These are phyloP conservation scores for Hawksworthiomyces lignivorus DNA, from an alignment of 2,329 filamentous ascomycete species.

Conservation along the genomic window DNA sequence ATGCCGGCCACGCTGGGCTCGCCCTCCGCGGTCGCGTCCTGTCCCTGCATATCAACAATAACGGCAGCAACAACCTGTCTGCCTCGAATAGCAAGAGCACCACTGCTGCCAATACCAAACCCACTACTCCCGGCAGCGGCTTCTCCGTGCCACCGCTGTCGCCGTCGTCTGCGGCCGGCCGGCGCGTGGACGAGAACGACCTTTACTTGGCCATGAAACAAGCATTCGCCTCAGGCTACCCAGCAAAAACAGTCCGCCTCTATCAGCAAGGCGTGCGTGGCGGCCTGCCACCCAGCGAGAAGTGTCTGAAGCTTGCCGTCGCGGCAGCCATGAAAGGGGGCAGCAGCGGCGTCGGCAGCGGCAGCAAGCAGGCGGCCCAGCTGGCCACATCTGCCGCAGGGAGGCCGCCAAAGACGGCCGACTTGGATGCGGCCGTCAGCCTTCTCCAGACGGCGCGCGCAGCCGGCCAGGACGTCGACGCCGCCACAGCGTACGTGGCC, in stretches of 20 bases:
- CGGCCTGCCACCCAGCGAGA: conserved; percentile 29
- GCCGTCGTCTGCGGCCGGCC: conserved; percentile 18
- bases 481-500: conserved; percentile 32
- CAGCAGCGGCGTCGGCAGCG: conserved; percentile 11
- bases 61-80: too few relatives aligned
- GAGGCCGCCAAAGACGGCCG: background rate
- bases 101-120: too few relatives aligned
- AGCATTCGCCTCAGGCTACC: conserved; percentile 25
- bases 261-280: conserved; percentile 29
- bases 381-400: too few relatives aligned
- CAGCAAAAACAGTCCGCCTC: conserved; percentile 26
- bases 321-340: conserved; percentile 30
- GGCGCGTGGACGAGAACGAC: conserved; percentile 22
- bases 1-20: conserved; percentile 9
- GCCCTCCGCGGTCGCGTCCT: conserved; percentile 17
- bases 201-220: conserved; percentile 34
- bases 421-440: conserved; percentile 24
- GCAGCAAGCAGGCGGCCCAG: too few relatives aligned
- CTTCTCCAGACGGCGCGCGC: conserved; percentile 33
- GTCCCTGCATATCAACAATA: conserved; percentile 19
- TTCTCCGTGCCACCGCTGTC: background rate
- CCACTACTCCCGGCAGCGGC: too few relatives aligned
- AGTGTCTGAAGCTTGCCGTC: conserved; percentile 41
- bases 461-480: conserved; percentile 34
- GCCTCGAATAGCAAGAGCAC: too few relatives aligned